Base-by-base conservation (phyloP, 371 early-diverging fungal genomes). In the Actinomortierella ambigua region DNA sequence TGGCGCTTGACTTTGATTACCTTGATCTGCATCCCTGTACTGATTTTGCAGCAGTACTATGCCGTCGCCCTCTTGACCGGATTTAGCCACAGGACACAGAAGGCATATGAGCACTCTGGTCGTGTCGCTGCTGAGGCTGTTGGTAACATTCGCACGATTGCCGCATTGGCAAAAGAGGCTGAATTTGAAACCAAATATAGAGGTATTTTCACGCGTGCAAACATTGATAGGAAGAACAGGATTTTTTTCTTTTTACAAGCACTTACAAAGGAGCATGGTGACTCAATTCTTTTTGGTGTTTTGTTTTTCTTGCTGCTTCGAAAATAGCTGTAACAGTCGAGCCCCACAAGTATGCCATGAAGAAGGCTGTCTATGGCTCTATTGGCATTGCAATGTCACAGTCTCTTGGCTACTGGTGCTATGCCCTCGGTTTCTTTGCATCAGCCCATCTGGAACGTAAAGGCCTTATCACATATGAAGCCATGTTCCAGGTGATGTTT, bases 101-200 rank as follows among this genome's bases (percentile, higher is more conserved):
- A 83, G 58, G 85, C 88, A 0, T 90, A 90, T 57, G 86, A 86
- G 63, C 68, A 84, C 22, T 85, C 90, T 47, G 87, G 88, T 63
- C 86, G 88, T 71, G 85, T 87, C 49, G 93, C 95, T 50, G 85
- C 87, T 69, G 98, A 98, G 71, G 92, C 93, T n/a, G 88, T 96
- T 55, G 85, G 85, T 50, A 87, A 89, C 66, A 90, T 98, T 46
- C 86, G 95, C 41, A 96, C 97, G 0, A 94, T 98, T 17, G 87
- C 88, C 44, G 82, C 92, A 1, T 81, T 98, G 18, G 90, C 91
- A 39, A 88, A 91, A 59, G 95, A 98, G 69, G 52, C 53, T 20
- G 69, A 82, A 27, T 90, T 94, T 60, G 82, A 85, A 61, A 60
- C 48, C 27, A 76, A 79, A 59, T 94, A 89, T 51, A 59, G 63